Percentiles rank a stretch among this genome's conserved stretches.
Conservation (phyloP, 2,329 filamentous ascomycete species). For the Basipetospora chlamydospora region DNA sequence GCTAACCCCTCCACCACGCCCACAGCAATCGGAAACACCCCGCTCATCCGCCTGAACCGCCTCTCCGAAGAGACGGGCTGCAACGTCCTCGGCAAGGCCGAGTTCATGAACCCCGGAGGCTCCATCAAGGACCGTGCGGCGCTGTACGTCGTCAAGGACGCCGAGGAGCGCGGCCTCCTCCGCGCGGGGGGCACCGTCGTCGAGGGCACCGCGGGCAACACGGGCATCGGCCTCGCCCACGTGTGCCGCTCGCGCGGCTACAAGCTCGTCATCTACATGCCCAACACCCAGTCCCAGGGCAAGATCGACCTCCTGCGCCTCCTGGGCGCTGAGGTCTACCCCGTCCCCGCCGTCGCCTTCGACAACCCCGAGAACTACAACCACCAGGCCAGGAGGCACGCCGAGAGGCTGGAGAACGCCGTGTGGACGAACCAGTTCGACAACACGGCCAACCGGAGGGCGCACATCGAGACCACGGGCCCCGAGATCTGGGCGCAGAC, state of each 20-base stretch:
- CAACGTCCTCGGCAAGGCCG: slow-evolving; percentile 88
- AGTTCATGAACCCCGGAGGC: slow-evolving; percentile 97
- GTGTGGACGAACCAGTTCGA: slow-evolving; percentile 99
- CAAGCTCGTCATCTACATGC: slow-evolving; percentile 98
- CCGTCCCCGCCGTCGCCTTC: slow-evolving; percentile 88
- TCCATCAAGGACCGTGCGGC: slow-evolving; percentile 94
- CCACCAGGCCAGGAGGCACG: slow-evolving; percentile 82
- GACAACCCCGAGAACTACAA: slow-evolving; percentile 97
- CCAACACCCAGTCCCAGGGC: slow-evolving; percentile 93
- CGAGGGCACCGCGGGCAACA: slow-evolving; percentile 95
- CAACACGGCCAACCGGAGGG: slow-evolving; percentile 83
- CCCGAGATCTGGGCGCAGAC: slow-evolving; percentile 97
- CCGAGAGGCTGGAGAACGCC: slow-evolving; percentile 71
- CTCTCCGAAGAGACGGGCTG: slow-evolving; percentile 87
- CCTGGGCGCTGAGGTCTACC: slow-evolving; percentile 87
- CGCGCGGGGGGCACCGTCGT: slow-evolving; percentile 83
- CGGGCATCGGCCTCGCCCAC: slow-evolving; percentile 91
- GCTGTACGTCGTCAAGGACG: slow-evolving; percentile 84
- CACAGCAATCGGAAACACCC: slow-evolving; percentile 90
- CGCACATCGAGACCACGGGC: slow-evolving; percentile 92
- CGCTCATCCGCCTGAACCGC: slow-evolving; percentile 75
- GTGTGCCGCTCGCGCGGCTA: slow-evolving; percentile 89
- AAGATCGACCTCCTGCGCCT: slow-evolving; percentile 89
- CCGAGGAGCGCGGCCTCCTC: slow-evolving; percentile 74
- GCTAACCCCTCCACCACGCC: no score